Evolutionary conservation across 2,329 filamentous ascomycete species (phyloP), one percentile per base, ranked within the genome.

Genomic region (Zelopaecilomyces penicillatus): DNA sequence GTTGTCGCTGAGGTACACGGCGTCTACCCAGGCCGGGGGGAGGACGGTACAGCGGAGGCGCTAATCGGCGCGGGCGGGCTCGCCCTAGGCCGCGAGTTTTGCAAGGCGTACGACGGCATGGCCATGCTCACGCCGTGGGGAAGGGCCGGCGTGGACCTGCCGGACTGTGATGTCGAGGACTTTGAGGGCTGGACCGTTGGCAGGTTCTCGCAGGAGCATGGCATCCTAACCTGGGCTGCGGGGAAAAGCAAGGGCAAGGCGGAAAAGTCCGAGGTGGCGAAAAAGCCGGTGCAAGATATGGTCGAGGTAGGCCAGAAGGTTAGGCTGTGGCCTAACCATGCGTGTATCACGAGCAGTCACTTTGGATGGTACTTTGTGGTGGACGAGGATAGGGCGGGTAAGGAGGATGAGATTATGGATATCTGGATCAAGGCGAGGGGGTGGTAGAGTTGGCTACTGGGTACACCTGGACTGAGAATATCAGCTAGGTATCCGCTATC

Each of bases 251-350:
- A 8, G 6, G 34, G 37, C 6, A 37, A 27, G 35, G 39, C n/a
- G 36, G n/a, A 31, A 30, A 19, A 3, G 19, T 19, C 50, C 9
- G 64, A 67, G 10, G 64, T 66, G 1, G 48, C 42, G 11, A 26
- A 46, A 28, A 12, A 41, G 12, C 37, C 49, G 35, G 48, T 53
- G 11, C 42, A 46, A 39, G 51, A 57, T 9, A 65, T 69, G 34
- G 71, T 70, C 0, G 60, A 68, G 8, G 67, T 87, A 30, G 85
- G 86, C 1, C 76, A 87, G 57, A 78, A 79, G 55, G 64, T 90
- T 28, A 70, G 79, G 46, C 67, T 91, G 6, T 90, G 83, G 80
- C 85, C 86, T 0, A 91, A 91, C 54, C 87, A 93, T 65, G 80
- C 85, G 32, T 93, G 87, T 59, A 83, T 91, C 53, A 77, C 85